Percentiles rank a stretch among this genome's conserved stretches.
These are phyloP conservation scores for Solanum dulcamara DNA, from an alignment of 257 asterid genomes.

Conservation along the genomic window DNA sequence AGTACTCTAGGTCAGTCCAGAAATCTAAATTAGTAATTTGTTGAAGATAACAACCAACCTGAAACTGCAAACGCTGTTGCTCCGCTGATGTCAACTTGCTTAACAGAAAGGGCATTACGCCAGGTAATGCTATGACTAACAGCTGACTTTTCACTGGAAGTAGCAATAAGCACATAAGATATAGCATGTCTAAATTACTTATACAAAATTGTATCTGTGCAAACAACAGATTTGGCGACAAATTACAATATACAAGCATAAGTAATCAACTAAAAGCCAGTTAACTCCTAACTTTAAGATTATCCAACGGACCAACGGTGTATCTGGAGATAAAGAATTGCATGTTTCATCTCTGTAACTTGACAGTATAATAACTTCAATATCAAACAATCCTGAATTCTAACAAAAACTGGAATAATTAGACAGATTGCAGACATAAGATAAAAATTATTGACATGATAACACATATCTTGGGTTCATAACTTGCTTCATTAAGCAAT, in stretches of 20 bases:
- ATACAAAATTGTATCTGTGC: background rate
- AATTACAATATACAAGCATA: background rate
- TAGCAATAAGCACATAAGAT: background rate
- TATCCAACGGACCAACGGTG: background rate
- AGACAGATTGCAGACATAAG: background rate
- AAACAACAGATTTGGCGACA: background rate
- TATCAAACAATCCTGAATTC: background rate
- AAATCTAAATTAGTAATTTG: background rate
- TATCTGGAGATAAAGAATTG: background rate
- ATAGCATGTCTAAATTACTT: background rate
- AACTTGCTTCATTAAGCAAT: background rate
- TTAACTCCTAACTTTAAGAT: background rate
- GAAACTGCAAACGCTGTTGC: constrained; percentile 72
- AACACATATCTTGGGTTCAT: background rate
- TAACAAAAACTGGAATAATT: background rate
- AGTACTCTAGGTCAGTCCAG: background rate
- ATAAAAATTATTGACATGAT: background rate
- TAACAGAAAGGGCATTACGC: constrained; percentile 48
- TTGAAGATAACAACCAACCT: constrained; percentile 36
- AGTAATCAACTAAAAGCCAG: background rate
- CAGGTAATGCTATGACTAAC: constrained; percentile 81
- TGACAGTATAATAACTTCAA: background rate
- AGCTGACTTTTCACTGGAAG: constrained; percentile 75
- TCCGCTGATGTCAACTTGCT: constrained; percentile 60
- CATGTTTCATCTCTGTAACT: background rate